These are phyloP conservation scores for Candolleomyces aberdarensis DNA, from an alignment of 768 basidiomycete species.

Conservation along the genomic window DNA sequence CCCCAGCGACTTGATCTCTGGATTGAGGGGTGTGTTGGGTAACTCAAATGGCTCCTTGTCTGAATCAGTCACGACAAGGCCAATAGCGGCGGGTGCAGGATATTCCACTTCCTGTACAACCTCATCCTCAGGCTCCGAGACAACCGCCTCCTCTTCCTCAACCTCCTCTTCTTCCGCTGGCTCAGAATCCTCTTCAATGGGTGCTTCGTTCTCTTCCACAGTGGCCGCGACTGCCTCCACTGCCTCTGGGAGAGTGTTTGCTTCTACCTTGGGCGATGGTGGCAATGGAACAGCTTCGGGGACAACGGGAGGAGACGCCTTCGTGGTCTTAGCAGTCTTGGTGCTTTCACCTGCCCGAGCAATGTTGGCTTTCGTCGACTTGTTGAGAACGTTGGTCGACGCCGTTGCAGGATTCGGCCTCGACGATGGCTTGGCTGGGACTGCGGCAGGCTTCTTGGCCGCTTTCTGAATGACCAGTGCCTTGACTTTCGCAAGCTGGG, in stretches of 20 bases:
- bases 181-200: not conserved
- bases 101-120: not conserved
- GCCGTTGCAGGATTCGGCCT: conserved; percentile 4
- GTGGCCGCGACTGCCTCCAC: not conserved
- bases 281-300: conserved; percentile 34
- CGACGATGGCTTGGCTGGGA: conserved; percentile 3
- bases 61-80: not conserved
- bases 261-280: conserved; percentile 26
- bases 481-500: conserved; percentile 2
- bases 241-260: not conserved
- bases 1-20: not conserved
- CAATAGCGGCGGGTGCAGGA: not conserved
- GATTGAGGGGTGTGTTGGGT: conserved; percentile 2
- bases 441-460: conserved; percentile 9
- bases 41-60: not conserved
- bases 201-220: not conserved
- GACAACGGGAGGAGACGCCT: not conserved
- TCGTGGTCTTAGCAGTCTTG: not conserved
- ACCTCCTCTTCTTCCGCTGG: not conserved
- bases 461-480: conserved; percentile 2
- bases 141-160: conserved; percentile 1
- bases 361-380: conserved; percentile 13
- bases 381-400: conserved; percentile 4
- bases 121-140: not conserved
- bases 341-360: not conserved